Conservation (phyloP, 1,284 basidiomycete species). For the Naganishia liquefaciens region DNA sequence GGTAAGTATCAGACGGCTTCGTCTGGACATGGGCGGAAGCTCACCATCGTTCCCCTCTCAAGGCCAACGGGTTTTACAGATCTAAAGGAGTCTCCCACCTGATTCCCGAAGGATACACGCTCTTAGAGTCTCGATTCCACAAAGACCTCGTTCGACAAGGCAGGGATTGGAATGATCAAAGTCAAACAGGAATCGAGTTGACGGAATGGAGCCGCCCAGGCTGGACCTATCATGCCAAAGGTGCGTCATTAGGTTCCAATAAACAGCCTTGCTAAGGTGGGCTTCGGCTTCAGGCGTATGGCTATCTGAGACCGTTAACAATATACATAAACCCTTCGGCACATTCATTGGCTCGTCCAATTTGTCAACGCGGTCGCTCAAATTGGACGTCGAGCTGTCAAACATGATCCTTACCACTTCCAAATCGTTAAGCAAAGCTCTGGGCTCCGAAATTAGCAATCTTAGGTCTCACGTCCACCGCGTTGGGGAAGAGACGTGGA, state of each 20-base stretch:
- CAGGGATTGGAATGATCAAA: conserved; percentile 56
- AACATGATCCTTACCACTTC: conserved; percentile 76
- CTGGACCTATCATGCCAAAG: conserved; percentile 99
- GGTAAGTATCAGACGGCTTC: conserved; percentile 56
- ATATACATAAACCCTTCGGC: conserved; percentile 60
- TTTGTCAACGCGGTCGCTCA: conserved; percentile 85
- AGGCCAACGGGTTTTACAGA: conserved; percentile 95
- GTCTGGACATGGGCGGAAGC: not conserved
- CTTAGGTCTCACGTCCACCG: conserved; percentile 54
- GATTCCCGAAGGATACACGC: conserved; percentile 93
- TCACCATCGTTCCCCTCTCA: conserved; percentile 17
- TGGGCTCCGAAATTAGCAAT: conserved; percentile 56
- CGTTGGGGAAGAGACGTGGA: conserved; percentile 58
- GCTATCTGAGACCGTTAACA: conserved; percentile 60
- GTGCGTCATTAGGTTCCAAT: conserved; percentile 55
- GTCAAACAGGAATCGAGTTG: conserved; percentile 64
- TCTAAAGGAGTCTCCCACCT: conserved; percentile 84
- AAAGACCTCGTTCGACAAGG: conserved; percentile 61
- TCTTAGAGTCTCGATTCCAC: conserved; percentile 84
- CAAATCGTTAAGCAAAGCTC: conserved; percentile 47
- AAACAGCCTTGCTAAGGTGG: not conserved
- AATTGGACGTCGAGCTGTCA: conserved; percentile 90
- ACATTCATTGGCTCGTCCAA: conserved; percentile 96
- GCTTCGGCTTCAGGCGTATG: conserved; percentile 67
- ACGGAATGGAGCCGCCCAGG: conserved; percentile 84